Evolutionary conservation across 495 filamentous ascomycete species (phyloP), one percentile per base, ranked within the genome.

Genomic region (Sphaerosporella brunnea): DNA sequence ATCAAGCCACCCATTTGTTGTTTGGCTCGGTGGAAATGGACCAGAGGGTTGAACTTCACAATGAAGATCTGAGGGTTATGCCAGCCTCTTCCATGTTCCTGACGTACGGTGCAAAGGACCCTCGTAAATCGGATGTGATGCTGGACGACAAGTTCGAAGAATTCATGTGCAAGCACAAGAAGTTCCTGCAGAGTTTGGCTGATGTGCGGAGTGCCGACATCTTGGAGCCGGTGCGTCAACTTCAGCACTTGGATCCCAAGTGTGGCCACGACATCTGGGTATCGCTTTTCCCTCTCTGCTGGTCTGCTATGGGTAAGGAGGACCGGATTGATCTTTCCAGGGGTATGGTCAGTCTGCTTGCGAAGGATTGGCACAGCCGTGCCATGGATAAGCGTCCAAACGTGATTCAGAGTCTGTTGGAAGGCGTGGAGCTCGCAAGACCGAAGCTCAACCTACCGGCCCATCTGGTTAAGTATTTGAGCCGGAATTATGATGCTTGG

Each of bases 331-430:
- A 96, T 34, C 70, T 99, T 35, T 81, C 94, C 54, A 82, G 85
- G 57, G 88, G 85, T 8, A 71, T 95, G 59, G 83, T 93, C 3
- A 68, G 73, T 2, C 68, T 99, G 23, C 68, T 96, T 9, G 92
- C 87, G 2, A 93, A 88, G 56, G 92, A 99, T 51, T 95, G 87
- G 61, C 92, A 99, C 65, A 75, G 80, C 45, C 77, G 87, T 30
- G 90, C 95, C 59, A 73, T 95, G 46, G 92, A 95, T 62, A 86
- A 82, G 65, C 69, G 90, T 35, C 92, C 88, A 1, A 96, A 96
- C 50, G 92, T 95, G 32, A 78, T 96, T 10, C 83, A 93, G 53
- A 85, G 84, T 16, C 69, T 99, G 26, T 68, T 96, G 4, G 80
- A 88, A 50, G 88, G 85, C 10, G 77, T 78, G 37, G 84, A 85